These are phyloP conservation scores for Sarocladiaceae sp. DNA, from an alignment of 2,329 filamentous ascomycete species.

Conservation along the genomic window DNA sequence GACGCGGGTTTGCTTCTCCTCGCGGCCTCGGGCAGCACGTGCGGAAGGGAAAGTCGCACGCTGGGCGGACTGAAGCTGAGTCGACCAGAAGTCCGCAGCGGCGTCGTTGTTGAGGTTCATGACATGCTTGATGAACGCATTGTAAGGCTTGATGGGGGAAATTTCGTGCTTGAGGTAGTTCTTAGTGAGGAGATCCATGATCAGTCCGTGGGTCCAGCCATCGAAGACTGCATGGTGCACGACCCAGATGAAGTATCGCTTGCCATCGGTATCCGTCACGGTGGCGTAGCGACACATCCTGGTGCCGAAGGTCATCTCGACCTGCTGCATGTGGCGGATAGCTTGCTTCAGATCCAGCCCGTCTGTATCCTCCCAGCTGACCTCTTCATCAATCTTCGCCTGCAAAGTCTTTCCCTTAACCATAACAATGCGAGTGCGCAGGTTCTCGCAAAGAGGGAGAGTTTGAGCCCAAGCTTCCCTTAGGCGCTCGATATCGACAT, in stretches of 20 bases:
- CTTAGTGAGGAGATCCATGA: conserved; percentile 9
- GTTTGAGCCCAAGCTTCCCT: conserved; percentile 14
- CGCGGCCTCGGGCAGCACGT: too few species aligned
- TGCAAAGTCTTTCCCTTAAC: conserved; percentile 11
- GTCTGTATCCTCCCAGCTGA: too few species aligned
- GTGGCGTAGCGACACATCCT: conserved; percentile 6
- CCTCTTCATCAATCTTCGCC: conserved; percentile 13
- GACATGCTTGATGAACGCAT: conserved; percentile 35
- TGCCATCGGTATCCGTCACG: not conserved
- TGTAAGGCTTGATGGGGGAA: conserved; percentile 25
- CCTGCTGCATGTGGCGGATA: too few species aligned
- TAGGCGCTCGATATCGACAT: conserved; percentile 13
- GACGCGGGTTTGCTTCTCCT: not conserved
- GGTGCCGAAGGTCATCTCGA: conserved; percentile 9
- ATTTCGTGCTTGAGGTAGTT: conserved; percentile 9
- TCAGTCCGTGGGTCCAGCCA: conserved; percentile 13
- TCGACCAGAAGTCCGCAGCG: not conserved
- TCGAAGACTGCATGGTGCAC: conserved; percentile 16
- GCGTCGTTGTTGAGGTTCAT: conserved; percentile 21
- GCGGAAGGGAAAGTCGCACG: conserved; percentile 10
- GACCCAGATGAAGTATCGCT: conserved; percentile 8
- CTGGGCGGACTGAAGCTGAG: conserved; percentile 6
- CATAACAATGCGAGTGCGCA: conserved; percentile 17
- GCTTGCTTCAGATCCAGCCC: too few species aligned
- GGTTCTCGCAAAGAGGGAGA: conserved; percentile 12